These are phyloP conservation scores for Hymenoscyphus occultus DNA, from an alignment of 2,329 filamentous ascomycete genomes.

Conservation along the genomic window DNA sequence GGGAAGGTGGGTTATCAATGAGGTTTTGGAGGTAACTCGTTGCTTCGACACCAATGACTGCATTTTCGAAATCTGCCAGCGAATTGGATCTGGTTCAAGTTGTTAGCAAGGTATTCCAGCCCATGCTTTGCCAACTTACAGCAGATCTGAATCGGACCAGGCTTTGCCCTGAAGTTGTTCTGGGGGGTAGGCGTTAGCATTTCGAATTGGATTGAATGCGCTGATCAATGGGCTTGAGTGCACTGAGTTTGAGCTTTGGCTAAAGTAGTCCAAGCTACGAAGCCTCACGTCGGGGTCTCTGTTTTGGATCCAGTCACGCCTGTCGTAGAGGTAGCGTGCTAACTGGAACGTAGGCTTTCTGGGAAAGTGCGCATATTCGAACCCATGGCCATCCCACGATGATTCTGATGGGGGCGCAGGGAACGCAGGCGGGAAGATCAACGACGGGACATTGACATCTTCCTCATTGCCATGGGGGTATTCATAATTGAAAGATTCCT, in stretches of 20 bases:
- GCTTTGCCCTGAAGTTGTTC: conserved; percentile 18
- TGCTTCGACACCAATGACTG: conserved; percentile 81
- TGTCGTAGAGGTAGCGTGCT: not conserved
- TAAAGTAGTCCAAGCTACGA: too few species aligned
- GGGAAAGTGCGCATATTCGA: too few species aligned
- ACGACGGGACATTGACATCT: not conserved
- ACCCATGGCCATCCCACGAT: too few species aligned
- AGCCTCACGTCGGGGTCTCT: too few species aligned
- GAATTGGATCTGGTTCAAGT: conserved; percentile 41
- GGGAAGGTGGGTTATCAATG: conserved; percentile 65
- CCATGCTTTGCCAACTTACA: conserved; percentile 12
- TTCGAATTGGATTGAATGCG: not conserved
- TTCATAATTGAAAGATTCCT: not conserved
- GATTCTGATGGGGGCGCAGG: not conserved
- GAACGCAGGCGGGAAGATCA: not conserved
- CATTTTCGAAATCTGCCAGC: conserved; percentile 69
- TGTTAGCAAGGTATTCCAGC: not conserved
- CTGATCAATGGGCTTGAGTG: not conserved
- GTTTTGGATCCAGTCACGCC: not conserved
- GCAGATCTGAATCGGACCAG: conserved; percentile 15
- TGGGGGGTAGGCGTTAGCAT: conserved; percentile 10
- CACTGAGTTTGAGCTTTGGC: too few species aligned
- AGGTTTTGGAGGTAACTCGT: conserved; percentile 82
- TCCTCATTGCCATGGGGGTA: not conserved
- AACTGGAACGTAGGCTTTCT: not conserved